phyloP scores from a whole-genome alignment of 2,329 filamentous ascomycete genomes.

The Thielaviopsis punctulata region DNA sequence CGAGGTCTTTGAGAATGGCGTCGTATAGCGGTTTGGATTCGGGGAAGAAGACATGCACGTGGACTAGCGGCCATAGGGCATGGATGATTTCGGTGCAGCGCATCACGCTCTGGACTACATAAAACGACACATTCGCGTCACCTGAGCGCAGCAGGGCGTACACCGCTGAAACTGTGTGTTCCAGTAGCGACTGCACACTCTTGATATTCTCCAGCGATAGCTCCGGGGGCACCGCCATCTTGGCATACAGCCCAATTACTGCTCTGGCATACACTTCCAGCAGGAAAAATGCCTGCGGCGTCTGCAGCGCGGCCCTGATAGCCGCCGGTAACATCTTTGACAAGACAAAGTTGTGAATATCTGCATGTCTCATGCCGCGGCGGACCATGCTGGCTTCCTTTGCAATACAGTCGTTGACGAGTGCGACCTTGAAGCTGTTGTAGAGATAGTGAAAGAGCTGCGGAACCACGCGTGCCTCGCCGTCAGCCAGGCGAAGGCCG shows the following conservation, averaged over 20 bases:
- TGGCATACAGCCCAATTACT: conserved; percentile 18
- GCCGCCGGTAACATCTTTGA: conserved; percentile 38
- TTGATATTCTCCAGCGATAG: neutral
- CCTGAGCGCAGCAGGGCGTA: conserved; percentile 6
- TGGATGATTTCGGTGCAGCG: neutral
- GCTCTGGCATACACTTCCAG: conserved; percentile 33
- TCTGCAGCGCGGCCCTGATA: conserved; percentile 22
- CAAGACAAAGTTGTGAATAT: conserved; percentile 30
- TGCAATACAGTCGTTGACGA: conserved; percentile 30
- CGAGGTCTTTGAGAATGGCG: neutral
- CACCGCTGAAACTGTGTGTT: neutral
- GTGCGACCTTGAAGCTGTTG: conserved; percentile 38
- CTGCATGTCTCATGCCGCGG: conserved; percentile 27
- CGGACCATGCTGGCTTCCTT: conserved; percentile 29
- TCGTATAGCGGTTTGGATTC: neutral
- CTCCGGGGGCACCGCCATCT: conserved; percentile 2
- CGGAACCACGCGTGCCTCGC: conserved; percentile 28
- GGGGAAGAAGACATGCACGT: neutral
- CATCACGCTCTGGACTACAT: conserved; percentile 1
- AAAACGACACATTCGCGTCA: neutral
- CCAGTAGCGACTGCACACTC: neutral
- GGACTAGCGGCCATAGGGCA: neutral
- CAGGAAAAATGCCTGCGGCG: conserved; percentile 27
- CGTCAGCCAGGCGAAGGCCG: conserved; percentile 35
- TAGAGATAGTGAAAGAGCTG: conserved; percentile 40